These are phyloP conservation scores for Dillenia turbinata DNA, from an alignment of 164 flowering plant genomes.

Conservation along the genomic window DNA sequence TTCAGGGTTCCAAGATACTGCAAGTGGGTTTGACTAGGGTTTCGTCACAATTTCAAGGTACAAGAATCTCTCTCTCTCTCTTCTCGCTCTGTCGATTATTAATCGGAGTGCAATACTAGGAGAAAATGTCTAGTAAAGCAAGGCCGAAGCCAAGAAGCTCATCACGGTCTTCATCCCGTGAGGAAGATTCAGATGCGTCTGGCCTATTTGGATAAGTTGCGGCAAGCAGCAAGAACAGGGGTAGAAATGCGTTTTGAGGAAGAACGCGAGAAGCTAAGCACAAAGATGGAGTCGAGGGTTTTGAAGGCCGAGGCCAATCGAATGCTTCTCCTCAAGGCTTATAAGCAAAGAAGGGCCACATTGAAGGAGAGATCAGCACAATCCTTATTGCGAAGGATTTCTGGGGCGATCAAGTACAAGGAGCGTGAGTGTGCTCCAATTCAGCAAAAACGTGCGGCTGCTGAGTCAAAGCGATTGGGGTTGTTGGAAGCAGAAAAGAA, in stretches of 20 bases:
- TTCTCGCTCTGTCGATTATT: too few species aligned
- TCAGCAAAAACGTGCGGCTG: slow-evolving; percentile 83
- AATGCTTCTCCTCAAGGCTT: slow-evolving; percentile 70
- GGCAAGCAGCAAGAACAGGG: slow-evolving; percentile 83
- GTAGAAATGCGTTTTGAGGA: slow-evolving; percentile 66
- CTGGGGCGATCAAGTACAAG: slow-evolving; percentile 73
- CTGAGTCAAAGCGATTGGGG: slow-evolving; percentile 83
- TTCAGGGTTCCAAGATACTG: too few species aligned
- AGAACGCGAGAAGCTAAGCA: slow-evolving; percentile 67
- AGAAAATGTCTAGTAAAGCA: slow-evolving; percentile 76
- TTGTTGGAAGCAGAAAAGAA: slow-evolving; percentile 85
- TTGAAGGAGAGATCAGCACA: slow-evolving; percentile 75
- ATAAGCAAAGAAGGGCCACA: slow-evolving; percentile 63
- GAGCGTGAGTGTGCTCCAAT: slow-evolving; percentile 77
- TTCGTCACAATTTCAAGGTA: too few species aligned
- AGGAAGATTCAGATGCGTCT: slow-evolving; percentile 77
- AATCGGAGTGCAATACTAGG: slow-evolving; percentile 92
- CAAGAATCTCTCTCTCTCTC: too few species aligned
- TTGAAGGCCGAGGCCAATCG: slow-evolving; percentile 87
- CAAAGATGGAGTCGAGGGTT: slow-evolving; percentile 71
- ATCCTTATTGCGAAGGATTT: slow-evolving; percentile 56
- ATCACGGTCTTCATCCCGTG: slow-evolving; percentile 52
- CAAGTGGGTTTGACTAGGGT: too few species aligned
- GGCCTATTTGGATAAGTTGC: slow-evolving; percentile 77
- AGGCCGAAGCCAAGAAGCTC: slow-evolving; percentile 80